Conservation (phyloP, 2,329 filamentous ascomycete genomes). For the Tolypocladium endophyticum region DNA sequence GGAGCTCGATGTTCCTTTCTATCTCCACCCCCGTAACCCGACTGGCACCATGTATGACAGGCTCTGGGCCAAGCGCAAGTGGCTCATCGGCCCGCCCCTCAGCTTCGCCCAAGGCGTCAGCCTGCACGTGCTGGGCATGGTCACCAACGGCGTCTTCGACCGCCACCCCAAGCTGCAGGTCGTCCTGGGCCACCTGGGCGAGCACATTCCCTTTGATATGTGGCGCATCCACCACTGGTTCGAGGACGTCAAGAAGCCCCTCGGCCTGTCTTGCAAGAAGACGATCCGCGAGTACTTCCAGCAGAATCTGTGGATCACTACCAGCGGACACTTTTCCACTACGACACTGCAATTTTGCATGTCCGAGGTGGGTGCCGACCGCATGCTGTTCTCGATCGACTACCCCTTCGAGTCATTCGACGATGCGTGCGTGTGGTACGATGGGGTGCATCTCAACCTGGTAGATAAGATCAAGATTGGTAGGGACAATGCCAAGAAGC, state of each 20-base stretch:
- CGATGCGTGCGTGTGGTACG: slow-evolving; percentile 31
- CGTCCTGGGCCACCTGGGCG: slow-evolving; percentile 36
- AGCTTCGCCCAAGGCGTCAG: slow-evolving; percentile 49
- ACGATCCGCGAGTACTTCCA: slow-evolving; percentile 42
- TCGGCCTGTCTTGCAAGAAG: slow-evolving; percentile 36
- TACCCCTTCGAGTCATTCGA: slow-evolving; percentile 40
- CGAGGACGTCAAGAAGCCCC: slow-evolving; percentile 42
- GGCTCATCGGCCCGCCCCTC: slow-evolving; percentile 48
- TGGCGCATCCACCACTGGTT: slow-evolving; percentile 45
- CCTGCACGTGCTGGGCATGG: slow-evolving; percentile 43
- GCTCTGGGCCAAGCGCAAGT: slow-evolving; percentile 47
- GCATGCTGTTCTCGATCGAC: slow-evolving; percentile 42
- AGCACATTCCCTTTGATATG: slow-evolving; percentile 38
- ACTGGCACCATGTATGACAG: slow-evolving; percentile 46
- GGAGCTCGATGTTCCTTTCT: slow-evolving; percentile 53
- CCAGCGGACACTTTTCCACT: slow-evolving; percentile 45
- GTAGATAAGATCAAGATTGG: slow-evolving; percentile 28
- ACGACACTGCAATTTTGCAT: slow-evolving; percentile 38
- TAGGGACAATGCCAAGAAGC: slow-evolving; percentile 29
- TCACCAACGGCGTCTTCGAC: slow-evolving; percentile 40
- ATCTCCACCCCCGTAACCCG: slow-evolving; percentile 51
- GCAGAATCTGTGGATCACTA: slow-evolving; percentile 46
- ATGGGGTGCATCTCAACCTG: slow-evolving; percentile 22
- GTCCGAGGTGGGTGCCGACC: slow-evolving; percentile 35
- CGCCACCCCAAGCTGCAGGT: slow-evolving; percentile 33